Conservation (phyloP, 2,329 filamentous ascomycete genomes). For the Botrytis porri region DNA sequence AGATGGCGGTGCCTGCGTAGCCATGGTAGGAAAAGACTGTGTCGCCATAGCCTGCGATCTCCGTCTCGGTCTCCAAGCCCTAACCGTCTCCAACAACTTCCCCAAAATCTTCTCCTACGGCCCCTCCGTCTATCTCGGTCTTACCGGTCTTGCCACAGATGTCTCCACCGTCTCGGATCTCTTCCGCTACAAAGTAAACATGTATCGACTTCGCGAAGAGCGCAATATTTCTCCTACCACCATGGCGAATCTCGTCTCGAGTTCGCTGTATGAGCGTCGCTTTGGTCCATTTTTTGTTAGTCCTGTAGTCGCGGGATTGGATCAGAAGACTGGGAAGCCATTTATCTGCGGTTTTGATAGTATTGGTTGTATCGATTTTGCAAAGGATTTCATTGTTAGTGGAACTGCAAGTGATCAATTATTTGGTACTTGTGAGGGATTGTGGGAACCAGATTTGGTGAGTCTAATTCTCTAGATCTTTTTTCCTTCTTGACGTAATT, state of each 20-base stretch:
- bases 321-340: constrained; percentile 88
- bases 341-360: constrained; percentile 99
- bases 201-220: constrained; percentile 98
- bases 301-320: constrained; percentile 91
- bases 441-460: constrained; percentile 98
- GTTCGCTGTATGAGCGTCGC: constrained; percentile 86
- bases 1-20: constrained; percentile 91
- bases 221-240: constrained; percentile 91
- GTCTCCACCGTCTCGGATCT: constrained; percentile 92
- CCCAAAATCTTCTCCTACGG: constrained; percentile 96
- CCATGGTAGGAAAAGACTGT: constrained; percentile 99
- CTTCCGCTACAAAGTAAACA: constrained; percentile 99
- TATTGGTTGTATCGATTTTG: constrained; percentile 99
- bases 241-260: constrained; percentile 92
- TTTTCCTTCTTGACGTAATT: neutral
- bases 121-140: constrained; percentile 88
- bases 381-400: constrained; percentile 98
- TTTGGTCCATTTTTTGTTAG: constrained; percentile 97
- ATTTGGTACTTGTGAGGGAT: constrained; percentile 95
- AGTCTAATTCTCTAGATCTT: constrained; percentile 37
- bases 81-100: constrained; percentile 99
- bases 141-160: constrained; percentile 95
- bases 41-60: constrained; percentile 99
- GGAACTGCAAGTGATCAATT: constrained; percentile 96
- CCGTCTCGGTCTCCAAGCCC: constrained; percentile 89